Evolutionary conservation across 2,329 filamentous ascomycete species (phyloP).

Genomic region (Elsinoe necatrix): DNA sequence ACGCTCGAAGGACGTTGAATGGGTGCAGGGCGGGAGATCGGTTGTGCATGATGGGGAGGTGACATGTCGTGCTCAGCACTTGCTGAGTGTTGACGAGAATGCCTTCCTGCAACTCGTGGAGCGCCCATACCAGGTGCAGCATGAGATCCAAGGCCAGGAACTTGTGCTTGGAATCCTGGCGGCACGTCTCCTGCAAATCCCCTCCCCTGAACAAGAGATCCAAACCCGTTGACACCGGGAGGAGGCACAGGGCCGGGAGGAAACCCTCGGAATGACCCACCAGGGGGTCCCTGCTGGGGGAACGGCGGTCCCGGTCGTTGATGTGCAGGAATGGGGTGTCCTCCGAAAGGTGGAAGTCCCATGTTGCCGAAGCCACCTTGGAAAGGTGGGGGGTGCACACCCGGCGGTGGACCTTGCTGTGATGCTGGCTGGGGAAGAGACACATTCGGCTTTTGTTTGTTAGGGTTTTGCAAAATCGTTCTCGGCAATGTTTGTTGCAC

Average conservation of each 20-base stretch:
- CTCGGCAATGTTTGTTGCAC: slow-evolving; percentile 57
- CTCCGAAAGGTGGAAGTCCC: slow-evolving; percentile 37
- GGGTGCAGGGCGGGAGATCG: slow-evolving; percentile 73
- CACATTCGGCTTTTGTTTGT: slow-evolving; percentile 42
- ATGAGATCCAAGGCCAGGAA: slow-evolving; percentile 21
- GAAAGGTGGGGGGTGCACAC: slow-evolving; percentile 49
- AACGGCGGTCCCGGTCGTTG: slow-evolving; percentile 50
- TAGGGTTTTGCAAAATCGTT: slow-evolving; percentile 53
- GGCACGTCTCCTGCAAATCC: slow-evolving; percentile 48
- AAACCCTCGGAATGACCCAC: slow-evolving; percentile 45
- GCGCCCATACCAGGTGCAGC: slow-evolving; percentile 34
- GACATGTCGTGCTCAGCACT: slow-evolving; percentile 52
- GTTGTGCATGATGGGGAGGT: slow-evolving; percentile 50
- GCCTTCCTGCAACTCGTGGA: slow-evolving; percentile 37
- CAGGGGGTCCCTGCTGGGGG: slow-evolving; percentile 44
- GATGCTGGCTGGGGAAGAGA: slow-evolving; percentile 53
- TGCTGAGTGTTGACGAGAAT: slow-evolving; percentile 67
- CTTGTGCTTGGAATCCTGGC: slow-evolving; percentile 40
- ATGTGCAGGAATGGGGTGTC: slow-evolving; percentile 46
- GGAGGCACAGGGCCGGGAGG: slow-evolving; percentile 36
- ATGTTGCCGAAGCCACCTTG: slow-evolving; percentile 42
- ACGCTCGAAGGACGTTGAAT: slow-evolving; percentile 80
- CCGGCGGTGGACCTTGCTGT: slow-evolving; percentile 43
- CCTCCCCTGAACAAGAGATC: slow-evolving; percentile 49
- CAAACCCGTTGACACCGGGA: slow-evolving; percentile 53